Base-by-base conservation (phyloP, 257 asterid genomes). In the Osmanthus fragrans region DNA sequence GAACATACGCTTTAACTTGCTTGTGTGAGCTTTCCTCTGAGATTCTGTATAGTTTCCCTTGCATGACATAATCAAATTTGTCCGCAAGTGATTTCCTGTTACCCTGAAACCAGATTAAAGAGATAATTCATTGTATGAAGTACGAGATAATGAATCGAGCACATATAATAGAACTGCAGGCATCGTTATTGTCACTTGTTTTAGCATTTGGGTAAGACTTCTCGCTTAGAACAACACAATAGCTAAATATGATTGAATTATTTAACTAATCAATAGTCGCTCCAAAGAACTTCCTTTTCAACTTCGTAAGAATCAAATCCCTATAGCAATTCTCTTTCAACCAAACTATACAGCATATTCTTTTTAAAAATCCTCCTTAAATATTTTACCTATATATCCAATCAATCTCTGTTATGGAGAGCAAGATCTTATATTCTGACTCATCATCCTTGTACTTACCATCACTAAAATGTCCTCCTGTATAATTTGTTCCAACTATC, bases 31-130 rank as follows among this genome's bases (percentile, higher is more conserved):
- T 80, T 73, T 91, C 93, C 86, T 94, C 99, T 0, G 95, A 85
- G 80, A 94, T 88, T 80, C 90, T 90, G 88, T 94, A 92, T 67
- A 94, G 73, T 80, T 92, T 94, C 67, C 98, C 99, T 73, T 90
- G 97, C 97, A 94, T 94, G 71, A 94, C 97, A 72, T 94, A 94
- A 79, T 94, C 99, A 34, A 86, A 94, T 82, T 90, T 84, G 79
- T 94, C 98, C 36, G 97, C 98, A 60, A 92, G 92, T 36, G 97
- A 89, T 79, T 90, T 94, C 90, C 81, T 86, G 79, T 81, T 83
- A 21, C 94, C 96, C 97, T 92, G 91, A 67, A 79, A 82, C 80
- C 71, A 77, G 37, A 70, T 71, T 47, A 39, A 21, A 29, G 7
- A 21, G 32, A 51, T 19, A n/a, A n/a, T 3, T 12, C 0, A 25